A percentile compares a stretch with the other conserved stretches of the same genome.
Evolutionary conservation across 2,329 filamentous ascomycete genomes (phyloP).

Genomic region (Bipolaris zeicola): DNA sequence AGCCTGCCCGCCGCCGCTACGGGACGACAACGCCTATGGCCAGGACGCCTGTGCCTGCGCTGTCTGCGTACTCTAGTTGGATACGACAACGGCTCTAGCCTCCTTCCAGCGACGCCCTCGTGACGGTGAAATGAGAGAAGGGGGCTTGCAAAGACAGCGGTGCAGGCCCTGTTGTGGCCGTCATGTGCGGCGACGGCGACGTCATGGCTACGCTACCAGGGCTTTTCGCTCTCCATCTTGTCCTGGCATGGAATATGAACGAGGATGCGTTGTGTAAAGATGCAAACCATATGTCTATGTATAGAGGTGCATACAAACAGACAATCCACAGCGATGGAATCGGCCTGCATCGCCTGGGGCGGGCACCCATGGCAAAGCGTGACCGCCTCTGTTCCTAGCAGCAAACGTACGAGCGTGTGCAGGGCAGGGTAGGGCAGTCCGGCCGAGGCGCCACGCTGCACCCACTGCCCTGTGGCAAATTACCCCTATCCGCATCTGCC

Average conservation of each 20-base stretch:
- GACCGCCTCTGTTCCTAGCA: conserved; percentile 1
- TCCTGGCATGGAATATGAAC: background rate
- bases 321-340: too few species aligned
- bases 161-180: background rate
- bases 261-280: background rate
- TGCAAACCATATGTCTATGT: too few species aligned
- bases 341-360: background rate
- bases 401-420: conserved; percentile 9
- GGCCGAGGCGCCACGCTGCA: conserved; percentile 6
- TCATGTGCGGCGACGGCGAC: background rate
- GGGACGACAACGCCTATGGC: background rate
- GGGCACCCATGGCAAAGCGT: conserved; percentile 1
- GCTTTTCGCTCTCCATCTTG: background rate
- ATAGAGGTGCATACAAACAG: too few species aligned
- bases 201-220: background rate
- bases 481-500: conserved; percentile 12
- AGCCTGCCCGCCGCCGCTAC: background rate
- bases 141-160: background rate
- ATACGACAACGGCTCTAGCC: too few species aligned
- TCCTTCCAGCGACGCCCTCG: background rate
- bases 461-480: conserved; percentile 14
- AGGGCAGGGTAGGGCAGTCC: conserved; percentile 7
- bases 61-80: too few species aligned
- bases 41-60: too few species aligned
- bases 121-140: background rate